These are phyloP conservation scores for Atractiella rhizophila DNA, from an alignment of 768 basidiomycete genomes.

Conservation along the genomic window DNA sequence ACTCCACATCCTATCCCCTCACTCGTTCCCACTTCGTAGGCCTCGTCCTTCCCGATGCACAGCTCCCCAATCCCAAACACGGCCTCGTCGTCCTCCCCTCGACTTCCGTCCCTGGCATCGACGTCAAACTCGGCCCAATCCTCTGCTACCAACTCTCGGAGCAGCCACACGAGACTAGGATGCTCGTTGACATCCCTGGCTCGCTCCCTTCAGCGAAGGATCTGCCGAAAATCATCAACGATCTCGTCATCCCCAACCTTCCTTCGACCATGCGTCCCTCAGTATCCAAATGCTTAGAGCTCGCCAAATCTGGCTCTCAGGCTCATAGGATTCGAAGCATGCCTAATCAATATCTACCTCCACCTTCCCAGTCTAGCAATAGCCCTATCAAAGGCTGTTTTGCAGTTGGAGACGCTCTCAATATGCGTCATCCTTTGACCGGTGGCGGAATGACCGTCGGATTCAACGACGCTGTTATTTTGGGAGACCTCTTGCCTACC, in stretches of 20 bases:
- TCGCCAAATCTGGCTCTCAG: background rate
- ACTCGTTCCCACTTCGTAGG: constrained; percentile 56
- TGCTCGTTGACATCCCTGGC: constrained; percentile 67
- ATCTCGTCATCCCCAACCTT: constrained; percentile 54
- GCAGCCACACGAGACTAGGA: constrained; percentile 49
- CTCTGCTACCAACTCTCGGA: constrained; percentile 74
- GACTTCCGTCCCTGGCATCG: constrained; percentile 27
- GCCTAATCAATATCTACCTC: constrained; percentile 82
- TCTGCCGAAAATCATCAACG: constrained; percentile 44
- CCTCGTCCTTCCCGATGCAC: constrained; percentile 49
- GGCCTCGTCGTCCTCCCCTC: constrained; percentile 19
- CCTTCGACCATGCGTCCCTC: constrained; percentile 38
- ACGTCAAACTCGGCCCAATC: constrained; percentile 59
- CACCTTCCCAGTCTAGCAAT: constrained; percentile 22
- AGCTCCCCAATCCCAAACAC: constrained; percentile 22
- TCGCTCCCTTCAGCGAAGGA: constrained; percentile 44
- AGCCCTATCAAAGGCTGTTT: constrained; percentile 41
- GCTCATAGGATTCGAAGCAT: constrained; percentile 50
- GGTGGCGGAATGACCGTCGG: constrained; percentile 96
- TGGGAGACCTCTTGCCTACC: constrained; percentile 34
- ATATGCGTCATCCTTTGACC: constrained; percentile 95
- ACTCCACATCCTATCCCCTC: constrained; percentile 25
- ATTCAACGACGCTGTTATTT: constrained; percentile 53
- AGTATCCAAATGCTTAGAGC: constrained; percentile 37
- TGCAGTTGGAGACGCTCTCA: constrained; percentile 85